Evolutionary conservation across 1,139 yeast species (phyloP).

Genomic region (Geotrichum macrosporum): DNA sequence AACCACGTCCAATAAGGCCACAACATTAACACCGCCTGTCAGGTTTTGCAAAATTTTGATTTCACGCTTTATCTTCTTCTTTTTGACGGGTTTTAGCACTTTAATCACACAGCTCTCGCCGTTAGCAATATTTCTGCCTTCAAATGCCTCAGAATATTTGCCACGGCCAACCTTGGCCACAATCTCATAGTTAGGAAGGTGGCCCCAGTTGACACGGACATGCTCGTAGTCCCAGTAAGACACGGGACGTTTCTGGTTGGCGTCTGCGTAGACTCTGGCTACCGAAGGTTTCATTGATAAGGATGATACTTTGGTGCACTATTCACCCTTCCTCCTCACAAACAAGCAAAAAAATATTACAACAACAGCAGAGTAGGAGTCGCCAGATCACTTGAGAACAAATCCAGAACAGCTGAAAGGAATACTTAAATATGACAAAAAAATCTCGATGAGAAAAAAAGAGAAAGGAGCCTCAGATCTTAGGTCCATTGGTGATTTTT

Average conservation of each 20-base stretch:
- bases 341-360: no score
- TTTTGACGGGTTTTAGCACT: constrained; percentile 93
- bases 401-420: no score
- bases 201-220: constrained; percentile 54
- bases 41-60: constrained; percentile 87
- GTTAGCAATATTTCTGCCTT: constrained; percentile 57
- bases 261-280: constrained; percentile 86
- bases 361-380: no score
- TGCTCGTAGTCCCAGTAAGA: constrained; percentile 90
- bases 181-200: constrained; percentile 78
- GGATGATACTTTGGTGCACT: no score
- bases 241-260: constrained; percentile 68
- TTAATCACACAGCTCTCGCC: constrained; percentile 63
- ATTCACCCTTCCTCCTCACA: no score
- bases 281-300: constrained; percentile 49
- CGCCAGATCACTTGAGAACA: no score
- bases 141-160: constrained; percentile 94
- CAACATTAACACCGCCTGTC: constrained; percentile 80
- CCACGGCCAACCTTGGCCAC: constrained; percentile 93
- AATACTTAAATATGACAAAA: no score
- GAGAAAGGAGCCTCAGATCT: no score
- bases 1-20: constrained; percentile 77
- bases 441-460: no score
- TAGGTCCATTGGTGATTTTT: no score
- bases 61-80: constrained; percentile 94